Evolutionary conservation across 768 basidiomycete genomes (phyloP).

Genomic region (Peribolospora baueri): DNA sequence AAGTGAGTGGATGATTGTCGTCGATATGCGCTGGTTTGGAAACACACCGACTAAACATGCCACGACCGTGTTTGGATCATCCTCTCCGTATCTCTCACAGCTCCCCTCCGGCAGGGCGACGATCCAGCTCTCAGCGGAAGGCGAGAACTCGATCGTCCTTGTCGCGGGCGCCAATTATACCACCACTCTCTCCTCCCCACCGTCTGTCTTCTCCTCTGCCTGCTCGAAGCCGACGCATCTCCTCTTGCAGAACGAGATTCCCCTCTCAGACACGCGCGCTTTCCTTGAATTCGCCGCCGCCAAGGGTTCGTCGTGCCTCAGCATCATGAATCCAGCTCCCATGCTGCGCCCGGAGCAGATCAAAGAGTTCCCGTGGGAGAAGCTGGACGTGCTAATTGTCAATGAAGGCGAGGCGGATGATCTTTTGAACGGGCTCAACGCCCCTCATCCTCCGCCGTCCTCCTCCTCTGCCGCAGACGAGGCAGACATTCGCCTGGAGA

Average conservation of each 20-base stretch:
- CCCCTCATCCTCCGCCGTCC: not conserved
- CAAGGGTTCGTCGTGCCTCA: conserved; percentile 7
- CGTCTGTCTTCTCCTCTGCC: conserved; percentile 6
- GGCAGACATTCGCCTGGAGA: not conserved
- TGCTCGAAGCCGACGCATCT: conserved; percentile 17
- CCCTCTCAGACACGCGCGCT: conserved; percentile 16
- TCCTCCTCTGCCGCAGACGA: not conserved
- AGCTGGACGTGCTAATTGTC: conserved; percentile 21
- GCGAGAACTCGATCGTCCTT: conserved; percentile 24
- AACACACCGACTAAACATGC: not conserved
- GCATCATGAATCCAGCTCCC: conserved; percentile 25
- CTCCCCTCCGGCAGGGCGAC: conserved; percentile 22
- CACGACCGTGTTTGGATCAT: not conserved
- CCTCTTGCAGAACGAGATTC: conserved; percentile 25
- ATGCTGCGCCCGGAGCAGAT: conserved; percentile 18
- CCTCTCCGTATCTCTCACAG: not conserved
- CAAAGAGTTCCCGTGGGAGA: conserved; percentile 17
- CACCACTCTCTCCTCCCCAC: not conserved
- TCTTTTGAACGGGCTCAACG: conserved; percentile 6
- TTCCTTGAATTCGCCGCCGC: conserved; percentile 14
- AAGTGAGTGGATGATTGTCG: conserved; percentile 5
- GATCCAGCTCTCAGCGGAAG: conserved; percentile 21
- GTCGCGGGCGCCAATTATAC: conserved; percentile 11
- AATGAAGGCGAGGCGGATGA: conserved; percentile 22
- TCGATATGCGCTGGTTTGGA: no score